Base-by-base conservation (phyloP, 345 rosid genomes). In the Passiflora organensis region DNA sequence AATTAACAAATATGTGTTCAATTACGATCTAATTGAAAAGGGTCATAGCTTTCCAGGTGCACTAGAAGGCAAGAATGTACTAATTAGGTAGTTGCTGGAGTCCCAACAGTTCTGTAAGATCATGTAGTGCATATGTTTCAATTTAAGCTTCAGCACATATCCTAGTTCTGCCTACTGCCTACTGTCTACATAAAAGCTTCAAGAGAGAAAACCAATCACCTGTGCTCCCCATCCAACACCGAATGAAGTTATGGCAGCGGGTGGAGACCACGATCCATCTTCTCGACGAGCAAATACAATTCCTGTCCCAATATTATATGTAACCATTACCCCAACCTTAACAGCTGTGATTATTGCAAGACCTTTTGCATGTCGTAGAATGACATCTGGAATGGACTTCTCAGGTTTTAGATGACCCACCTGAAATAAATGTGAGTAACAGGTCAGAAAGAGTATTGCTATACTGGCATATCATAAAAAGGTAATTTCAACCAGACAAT, bases 141-240 rank as follows among this genome's bases (percentile, higher is more conserved):
- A 28, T 28, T 28, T 8, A 3, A 28, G 34, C 8, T 28, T n/a
- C 8, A 28, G 34, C 3, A 28, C 34, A 8, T 8, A 28, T 28
- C 8, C 34, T 8, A 28, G 34, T 28, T 8, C 34, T 28, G 34
- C 34, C 8, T 2, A 28, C 3, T 28, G 34, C 34, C n/a, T n/a
- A n/a, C n/a, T n/a, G n/a, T n/a, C n/a, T n/a, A n/a, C n/a, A n/a
- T n/a, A n/a, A n/a, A n/a, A n/a, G n/a, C n/a, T n/a, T n/a, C n/a
- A n/a, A n/a, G n/a, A n/a, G n/a, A n/a, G n/a, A n/a, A 39, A 11
- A 36, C 14, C 32, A 14, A 13, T 73, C 62, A 93, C 99, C 94
- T 93, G 99, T 64, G 97, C 91, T 66, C 99, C 97, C 97, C 99
- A 93, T 58, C 99, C 99, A 58, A 83, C 38, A 57, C 99, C 99